These are phyloP conservation scores for Guillardia theta DNA, from an alignment of 78 protist genomes.

Conservation along the genomic window DNA sequence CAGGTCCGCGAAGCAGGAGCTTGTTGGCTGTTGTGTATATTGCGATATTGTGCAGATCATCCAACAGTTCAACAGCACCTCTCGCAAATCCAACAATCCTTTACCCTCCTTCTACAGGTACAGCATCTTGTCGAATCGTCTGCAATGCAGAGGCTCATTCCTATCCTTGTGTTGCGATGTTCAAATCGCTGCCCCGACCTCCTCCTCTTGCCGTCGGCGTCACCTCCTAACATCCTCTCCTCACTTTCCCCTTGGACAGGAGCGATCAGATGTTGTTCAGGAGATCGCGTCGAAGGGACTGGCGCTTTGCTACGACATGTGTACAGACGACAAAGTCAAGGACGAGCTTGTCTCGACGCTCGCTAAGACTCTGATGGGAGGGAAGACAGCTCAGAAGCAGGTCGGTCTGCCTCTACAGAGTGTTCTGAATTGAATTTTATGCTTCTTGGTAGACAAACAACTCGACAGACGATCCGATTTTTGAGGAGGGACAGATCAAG, in stretches of 20 bases:
- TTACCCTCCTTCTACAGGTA: no score
- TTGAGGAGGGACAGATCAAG: not conserved
- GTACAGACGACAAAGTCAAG: not conserved
- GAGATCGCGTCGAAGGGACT: not conserved
- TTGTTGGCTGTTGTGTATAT: not conserved
- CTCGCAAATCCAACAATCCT: no score
- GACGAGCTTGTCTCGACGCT: constrained; percentile 1
- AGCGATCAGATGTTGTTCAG: no score
- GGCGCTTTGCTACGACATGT: not conserved
- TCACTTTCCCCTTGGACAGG: no score
- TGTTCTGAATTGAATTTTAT: no score
- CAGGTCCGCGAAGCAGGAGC: not conserved
- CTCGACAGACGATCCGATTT: not conserved
- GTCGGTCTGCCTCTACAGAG: no score
- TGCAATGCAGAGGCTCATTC: no score
- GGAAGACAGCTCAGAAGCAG: no score
- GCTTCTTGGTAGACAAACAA: no score
- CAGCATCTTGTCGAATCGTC: no score
- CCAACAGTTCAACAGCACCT: no score
- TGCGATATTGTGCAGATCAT: not conserved
- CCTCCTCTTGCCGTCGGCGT: not conserved
- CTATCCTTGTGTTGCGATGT: no score
- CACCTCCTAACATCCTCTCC: not conserved
- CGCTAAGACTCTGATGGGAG: not conserved
- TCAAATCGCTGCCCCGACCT: not conserved